A percentile compares a stretch with the other conserved stretches of the same genome.
Evolutionary conservation across 257 asterid species (phyloP).

Genomic region (Linderniella brevidens): DNA sequence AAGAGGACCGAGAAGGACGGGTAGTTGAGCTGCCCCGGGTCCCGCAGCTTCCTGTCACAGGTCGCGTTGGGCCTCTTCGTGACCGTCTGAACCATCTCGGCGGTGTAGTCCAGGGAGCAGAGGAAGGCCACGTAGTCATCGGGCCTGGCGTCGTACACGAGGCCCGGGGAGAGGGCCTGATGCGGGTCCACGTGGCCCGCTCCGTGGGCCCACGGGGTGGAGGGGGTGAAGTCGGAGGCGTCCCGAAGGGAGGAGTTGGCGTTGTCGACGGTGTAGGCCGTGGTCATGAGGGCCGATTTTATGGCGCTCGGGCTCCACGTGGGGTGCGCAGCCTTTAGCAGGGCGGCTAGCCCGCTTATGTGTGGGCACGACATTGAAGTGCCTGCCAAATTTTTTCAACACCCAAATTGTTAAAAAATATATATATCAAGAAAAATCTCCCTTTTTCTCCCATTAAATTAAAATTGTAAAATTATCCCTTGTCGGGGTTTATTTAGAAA

Average conservation of each 20-base stretch:
- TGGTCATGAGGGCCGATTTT: constrained; percentile 34
- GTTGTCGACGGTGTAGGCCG: constrained; percentile 26
- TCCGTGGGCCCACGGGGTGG: constrained; percentile 28
- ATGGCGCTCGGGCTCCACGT: constrained; percentile 37
- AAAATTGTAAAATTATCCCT: too few species aligned
- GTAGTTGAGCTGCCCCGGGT: constrained; percentile 57
- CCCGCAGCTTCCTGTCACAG: constrained; percentile 23
- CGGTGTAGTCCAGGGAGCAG: constrained; percentile 27
- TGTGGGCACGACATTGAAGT: constrained; percentile 44
- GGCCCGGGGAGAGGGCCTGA: constrained; percentile 29
- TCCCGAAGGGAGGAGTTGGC: constrained; percentile 19
- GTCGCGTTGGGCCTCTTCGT: constrained; percentile 31
- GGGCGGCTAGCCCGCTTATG: constrained; percentile 29
- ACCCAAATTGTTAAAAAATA: neutral
- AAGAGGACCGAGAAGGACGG: constrained; percentile 52
- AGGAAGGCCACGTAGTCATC: constrained; percentile 26
- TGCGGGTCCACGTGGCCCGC: constrained; percentile 35
- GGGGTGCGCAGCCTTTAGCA: constrained; percentile 31
- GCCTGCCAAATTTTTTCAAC: constrained; percentile 12
- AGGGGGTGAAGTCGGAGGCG: constrained; percentile 16
- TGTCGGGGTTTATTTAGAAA: too few species aligned
- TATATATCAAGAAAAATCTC: neutral
- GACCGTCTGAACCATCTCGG: constrained; percentile 18
- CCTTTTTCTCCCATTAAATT: too few species aligned
- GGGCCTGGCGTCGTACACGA: constrained; percentile 20